Conservation (phyloP, 2,329 filamentous ascomycete genomes). For the Aureobasidium subglaciale region DNA sequence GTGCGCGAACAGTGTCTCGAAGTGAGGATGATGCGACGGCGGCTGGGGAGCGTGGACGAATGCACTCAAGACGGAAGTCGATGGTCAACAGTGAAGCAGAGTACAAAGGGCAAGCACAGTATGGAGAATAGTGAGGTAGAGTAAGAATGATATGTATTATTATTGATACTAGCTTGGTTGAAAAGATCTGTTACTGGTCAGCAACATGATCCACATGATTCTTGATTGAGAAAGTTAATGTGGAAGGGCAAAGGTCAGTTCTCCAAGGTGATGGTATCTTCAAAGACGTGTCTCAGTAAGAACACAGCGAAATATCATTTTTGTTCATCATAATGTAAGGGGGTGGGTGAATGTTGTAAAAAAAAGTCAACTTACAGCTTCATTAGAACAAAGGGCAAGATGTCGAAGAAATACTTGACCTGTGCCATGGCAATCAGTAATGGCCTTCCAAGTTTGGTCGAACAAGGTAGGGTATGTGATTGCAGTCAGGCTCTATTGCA, state of each 20-base stretch:
- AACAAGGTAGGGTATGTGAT: not conserved
- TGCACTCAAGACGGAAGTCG: too few relatives aligned
- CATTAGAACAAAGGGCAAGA: not conserved
- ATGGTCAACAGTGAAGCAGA: too few relatives aligned
- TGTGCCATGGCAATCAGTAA: slow-evolving; percentile 3
- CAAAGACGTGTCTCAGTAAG: slow-evolving; percentile 53
- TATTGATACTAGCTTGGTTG: slow-evolving; percentile 11
- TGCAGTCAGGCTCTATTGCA: slow-evolving; percentile 15
- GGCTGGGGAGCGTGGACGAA: too few relatives aligned
- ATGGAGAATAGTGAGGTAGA: not conserved
- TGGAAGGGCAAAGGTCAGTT: slow-evolving; percentile 41
- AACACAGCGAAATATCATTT: slow-evolving; percentile 54
- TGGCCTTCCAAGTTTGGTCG: not conserved
- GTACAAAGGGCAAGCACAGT: not conserved
- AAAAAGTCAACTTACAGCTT: slow-evolving; percentile 13
- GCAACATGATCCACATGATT: not conserved
- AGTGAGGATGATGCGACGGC: too few relatives aligned
- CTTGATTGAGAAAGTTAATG: not conserved
- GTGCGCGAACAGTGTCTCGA: too few relatives aligned
- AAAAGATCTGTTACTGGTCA: slow-evolving; percentile 12
- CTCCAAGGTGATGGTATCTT: slow-evolving; percentile 61
- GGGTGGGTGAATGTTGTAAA: not conserved
- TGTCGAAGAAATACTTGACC: not conserved
- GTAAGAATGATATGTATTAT: not conserved
- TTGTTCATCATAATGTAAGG: slow-evolving; percentile 48